Percentiles rank a stretch among this genome's conserved stretches.
Evolutionary conservation across 1,284 basidiomycete species (phyloP).

Genomic region (Vanrija humicola): DNA sequence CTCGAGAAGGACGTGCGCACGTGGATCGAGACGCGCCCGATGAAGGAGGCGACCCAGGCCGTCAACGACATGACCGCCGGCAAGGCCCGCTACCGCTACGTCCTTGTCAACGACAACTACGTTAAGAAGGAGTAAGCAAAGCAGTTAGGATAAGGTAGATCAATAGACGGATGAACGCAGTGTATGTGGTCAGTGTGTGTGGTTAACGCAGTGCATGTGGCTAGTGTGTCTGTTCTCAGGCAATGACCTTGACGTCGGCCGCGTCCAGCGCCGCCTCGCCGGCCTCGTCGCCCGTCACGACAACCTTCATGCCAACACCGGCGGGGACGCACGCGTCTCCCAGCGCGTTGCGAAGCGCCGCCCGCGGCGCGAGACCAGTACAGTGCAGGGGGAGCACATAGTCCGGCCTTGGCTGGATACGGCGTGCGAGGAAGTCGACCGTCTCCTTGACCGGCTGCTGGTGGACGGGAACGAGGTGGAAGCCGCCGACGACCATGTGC

Average conservation of each 20-base stretch:
- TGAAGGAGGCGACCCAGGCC: constrained; percentile 52
- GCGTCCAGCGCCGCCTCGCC: constrained; percentile 14
- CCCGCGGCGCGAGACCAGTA: constrained; percentile 66
- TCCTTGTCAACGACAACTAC: constrained; percentile 51
- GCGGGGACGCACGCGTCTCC: constrained; percentile 65
- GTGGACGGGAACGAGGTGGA: constrained; percentile 69
- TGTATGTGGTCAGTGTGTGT: not conserved
- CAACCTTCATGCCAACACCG: constrained; percentile 65
- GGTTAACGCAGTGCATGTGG: not conserved
- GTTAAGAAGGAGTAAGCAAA: constrained; percentile 32
- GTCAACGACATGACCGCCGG: constrained; percentile 50
- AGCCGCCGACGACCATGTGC: constrained; percentile 75
- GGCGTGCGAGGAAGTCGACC: constrained; percentile 62
- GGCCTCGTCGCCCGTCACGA: constrained; percentile 44
- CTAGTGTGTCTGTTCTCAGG: not conserved
- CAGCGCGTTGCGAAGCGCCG: constrained; percentile 62
- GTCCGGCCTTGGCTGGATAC: constrained; percentile 60
- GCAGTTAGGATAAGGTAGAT: not conserved
- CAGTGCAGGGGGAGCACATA: constrained; percentile 80
- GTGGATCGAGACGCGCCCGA: constrained; percentile 50
- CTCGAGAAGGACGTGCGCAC: constrained; percentile 42
- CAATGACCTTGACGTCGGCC: constrained; percentile 3
- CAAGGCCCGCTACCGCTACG: constrained; percentile 51
- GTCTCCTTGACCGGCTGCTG: constrained; percentile 62
- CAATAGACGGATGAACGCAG: not conserved